Base-by-base conservation (phyloP, 345 rosid species). In the Pistacia atlantica region DNA sequence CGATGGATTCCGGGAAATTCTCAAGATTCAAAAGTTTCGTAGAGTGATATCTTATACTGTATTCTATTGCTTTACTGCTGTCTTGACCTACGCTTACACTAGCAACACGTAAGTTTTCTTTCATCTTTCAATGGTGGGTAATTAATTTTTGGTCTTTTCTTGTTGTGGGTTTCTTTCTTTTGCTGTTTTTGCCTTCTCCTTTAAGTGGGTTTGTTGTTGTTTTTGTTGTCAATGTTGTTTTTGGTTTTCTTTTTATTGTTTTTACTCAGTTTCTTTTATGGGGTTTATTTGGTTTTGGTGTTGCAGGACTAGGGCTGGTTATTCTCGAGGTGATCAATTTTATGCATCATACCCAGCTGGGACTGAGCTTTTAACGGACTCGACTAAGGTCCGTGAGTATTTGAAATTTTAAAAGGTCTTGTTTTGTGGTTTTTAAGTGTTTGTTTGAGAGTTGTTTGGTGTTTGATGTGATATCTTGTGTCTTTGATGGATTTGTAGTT, bases 341-440 rank as follows among this genome's bases (percentile, higher is more conserved):
- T 95, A 85, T 83, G 98, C 92, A 33, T 85, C 99, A 20, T 96
- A 92, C 73, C 99, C 98, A 3, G 92, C 95, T 60, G 99, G 99
- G 55, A 96, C 98, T 6, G 99, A 93, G 80, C 90, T 96, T 80
- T 78, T 93, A 56, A 87, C 95, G 0, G 98, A 96, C 82, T 81
- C 97, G 31, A 78, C 89, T 8, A 93, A 93, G 92, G 95, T 92
- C 49, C 55, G 77, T 79, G 49, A 1, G 48, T 42, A 31, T 20
- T 67, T 46, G 46, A 25, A 49, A 25, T 38, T 56, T 55, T 3
- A 16, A 17, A 2, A 49, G 37, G 11, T 67, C 59, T 79, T 48
- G 12, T 42, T 67, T 68, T 65, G 22, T 52, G 13, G 16, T 25
- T 28, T 49, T 3, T 10, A 55, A 68, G 72, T 25, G 35, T 72